Percentiles rank a stretch among this genome's conserved stretches.
phyloP scores from a whole-genome alignment of 148 eudicot genomes.

The Pouteria glomerata region DNA sequence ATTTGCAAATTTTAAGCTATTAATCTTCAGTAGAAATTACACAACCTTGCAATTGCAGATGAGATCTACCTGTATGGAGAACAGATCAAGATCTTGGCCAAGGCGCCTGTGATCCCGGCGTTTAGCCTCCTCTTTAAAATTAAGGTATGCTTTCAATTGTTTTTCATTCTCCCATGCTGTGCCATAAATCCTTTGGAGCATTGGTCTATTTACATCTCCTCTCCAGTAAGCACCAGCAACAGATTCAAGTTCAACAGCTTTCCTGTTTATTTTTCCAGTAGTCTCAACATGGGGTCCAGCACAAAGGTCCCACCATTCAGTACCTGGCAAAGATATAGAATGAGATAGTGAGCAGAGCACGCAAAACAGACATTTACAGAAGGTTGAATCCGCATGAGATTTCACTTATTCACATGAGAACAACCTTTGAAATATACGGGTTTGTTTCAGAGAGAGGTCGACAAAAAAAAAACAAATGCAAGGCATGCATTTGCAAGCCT shows the following conservation, averaged over 20 bases:
- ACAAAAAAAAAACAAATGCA: not conserved
- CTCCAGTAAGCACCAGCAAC: constrained; percentile 99
- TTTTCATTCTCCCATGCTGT: constrained; percentile 98
- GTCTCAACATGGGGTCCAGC: constrained; percentile 99
- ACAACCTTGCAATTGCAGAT: not conserved
- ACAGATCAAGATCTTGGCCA: constrained; percentile 97
- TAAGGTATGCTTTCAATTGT: constrained; percentile 88
- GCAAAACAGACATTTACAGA: constrained; percentile 1
- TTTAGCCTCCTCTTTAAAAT: constrained; percentile 91
- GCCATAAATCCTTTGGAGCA: constrained; percentile 98
- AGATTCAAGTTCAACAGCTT: constrained; percentile 95
- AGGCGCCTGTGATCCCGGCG: constrained; percentile 97
- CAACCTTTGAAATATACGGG: not conserved
- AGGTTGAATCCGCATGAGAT: not conserved
- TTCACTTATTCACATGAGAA: not conserved
- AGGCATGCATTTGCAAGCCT: constrained; percentile 10
- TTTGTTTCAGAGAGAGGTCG: constrained; percentile 5
- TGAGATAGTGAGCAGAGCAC: constrained; percentile 6
- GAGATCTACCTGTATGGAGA: constrained; percentile 81
- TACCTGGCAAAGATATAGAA: constrained; percentile 41
- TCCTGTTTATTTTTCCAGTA: constrained; percentile 81
- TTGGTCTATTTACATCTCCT: constrained; percentile 83
- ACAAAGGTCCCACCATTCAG: constrained; percentile 99
- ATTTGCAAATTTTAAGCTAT: not conserved
- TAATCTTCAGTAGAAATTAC: not conserved